A percentile compares a stretch with the other conserved stretches of the same genome.
phyloP scores from a whole-genome alignment of 352 stramenopile species.

The Globisporangium mamillatum region DNA sequence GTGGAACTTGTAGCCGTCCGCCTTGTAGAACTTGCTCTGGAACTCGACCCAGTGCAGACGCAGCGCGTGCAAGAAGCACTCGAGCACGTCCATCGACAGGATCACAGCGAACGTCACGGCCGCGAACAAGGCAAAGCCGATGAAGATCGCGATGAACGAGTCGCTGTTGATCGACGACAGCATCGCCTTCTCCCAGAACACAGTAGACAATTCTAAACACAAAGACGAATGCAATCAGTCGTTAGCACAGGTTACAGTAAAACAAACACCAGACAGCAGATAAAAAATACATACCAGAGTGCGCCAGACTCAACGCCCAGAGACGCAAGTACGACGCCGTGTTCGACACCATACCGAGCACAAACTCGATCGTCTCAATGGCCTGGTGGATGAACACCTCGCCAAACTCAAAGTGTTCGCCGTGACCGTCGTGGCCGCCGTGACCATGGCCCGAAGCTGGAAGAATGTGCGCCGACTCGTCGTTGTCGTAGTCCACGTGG shows the following conservation, averaged over 20 bases:
- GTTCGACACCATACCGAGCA: conserved; percentile 99
- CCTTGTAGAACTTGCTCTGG: conserved; percentile 99
- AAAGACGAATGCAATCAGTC: conserved; percentile 34
- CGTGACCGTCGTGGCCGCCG: conserved; percentile 35
- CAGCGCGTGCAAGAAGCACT: conserved; percentile 99
- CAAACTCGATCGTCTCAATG: conserved; percentile 99
- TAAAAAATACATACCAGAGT: conserved; percentile 76
- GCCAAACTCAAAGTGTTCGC: conserved; percentile 92
- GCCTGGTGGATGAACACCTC: conserved; percentile 98
- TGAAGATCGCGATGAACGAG: conserved; percentile 96
- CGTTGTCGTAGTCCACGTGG: conserved; percentile 81
- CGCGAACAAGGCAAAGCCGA: conserved; percentile 92
- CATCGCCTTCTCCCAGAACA: conserved; percentile 99
- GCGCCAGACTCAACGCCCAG: conserved; percentile 97
- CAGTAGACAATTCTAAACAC: conserved; percentile 64
- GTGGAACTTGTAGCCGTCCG: conserved; percentile 96
- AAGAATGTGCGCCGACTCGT: conserved; percentile 59
- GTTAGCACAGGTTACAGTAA: not conserved
- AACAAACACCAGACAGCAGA: not conserved
- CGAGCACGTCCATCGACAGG: conserved; percentile 99
- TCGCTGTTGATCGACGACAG: conserved; percentile 96
- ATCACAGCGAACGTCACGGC: conserved; percentile 97
- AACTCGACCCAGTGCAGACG: conserved; percentile 99
- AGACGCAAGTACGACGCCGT: conserved; percentile 99
- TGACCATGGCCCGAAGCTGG: conserved; percentile 36